These are phyloP conservation scores for Simmondsia chinensis DNA, from an alignment of 148 eudicot species.

Conservation along the genomic window DNA sequence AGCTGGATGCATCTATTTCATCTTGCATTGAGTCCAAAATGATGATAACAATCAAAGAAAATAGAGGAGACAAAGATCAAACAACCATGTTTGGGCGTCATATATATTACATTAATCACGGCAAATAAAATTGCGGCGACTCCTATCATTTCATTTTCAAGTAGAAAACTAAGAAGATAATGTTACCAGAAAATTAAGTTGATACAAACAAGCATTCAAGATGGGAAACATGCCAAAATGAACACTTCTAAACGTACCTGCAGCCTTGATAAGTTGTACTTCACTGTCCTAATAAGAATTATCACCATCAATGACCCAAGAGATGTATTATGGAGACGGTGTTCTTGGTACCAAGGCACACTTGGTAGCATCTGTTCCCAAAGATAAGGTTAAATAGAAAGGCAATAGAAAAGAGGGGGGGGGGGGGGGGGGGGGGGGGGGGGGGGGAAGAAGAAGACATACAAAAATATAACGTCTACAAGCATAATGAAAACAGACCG, in stretches of 20 bases:
- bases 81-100: too few species aligned
- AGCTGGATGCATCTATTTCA: too few species aligned
- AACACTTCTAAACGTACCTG: conserved; percentile 38
- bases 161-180: background rate
- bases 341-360: conserved; percentile 95
- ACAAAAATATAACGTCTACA: background rate
- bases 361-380: conserved; percentile 55
- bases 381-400: too few species aligned
- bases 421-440: background rate
- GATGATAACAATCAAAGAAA: too few species aligned
- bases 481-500: background rate
- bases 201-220: background rate
- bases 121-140: too few species aligned
- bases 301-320: conserved; percentile 92
- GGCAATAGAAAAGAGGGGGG: too few species aligned
- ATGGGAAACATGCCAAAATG: background rate
- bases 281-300: conserved; percentile 80
- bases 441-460: background rate
- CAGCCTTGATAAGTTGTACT: conserved; percentile 81
- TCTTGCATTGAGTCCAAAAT: too few species aligned
- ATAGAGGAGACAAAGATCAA: too few species aligned
- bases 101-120: too few species aligned
- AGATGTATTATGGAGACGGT: conserved; percentile 69
- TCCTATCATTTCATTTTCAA: too few species aligned
- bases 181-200: background rate